These are phyloP conservation scores for Nakazawaea siamensis DNA, from an alignment of 805 yeast genomes.

Conservation along the genomic window DNA sequence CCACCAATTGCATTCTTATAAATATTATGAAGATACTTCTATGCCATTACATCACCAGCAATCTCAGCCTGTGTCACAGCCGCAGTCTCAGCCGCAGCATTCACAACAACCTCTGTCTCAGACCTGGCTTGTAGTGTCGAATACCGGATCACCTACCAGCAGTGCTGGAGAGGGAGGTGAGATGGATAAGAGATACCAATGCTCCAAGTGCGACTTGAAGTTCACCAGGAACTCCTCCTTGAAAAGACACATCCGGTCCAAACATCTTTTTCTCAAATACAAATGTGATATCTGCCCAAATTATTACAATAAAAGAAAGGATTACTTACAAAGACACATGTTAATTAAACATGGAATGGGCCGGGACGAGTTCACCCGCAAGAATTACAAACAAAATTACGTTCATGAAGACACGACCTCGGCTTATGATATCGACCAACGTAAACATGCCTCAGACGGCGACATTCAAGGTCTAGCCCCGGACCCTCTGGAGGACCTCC, in stretches of 20 bases:
- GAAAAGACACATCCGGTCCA: slow-evolving; percentile 8
- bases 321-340: slow-evolving; percentile 9
- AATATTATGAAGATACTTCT: too few species aligned
- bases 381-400: slow-evolving; percentile 6
- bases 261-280: slow-evolving; percentile 6
- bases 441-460: too few species aligned
- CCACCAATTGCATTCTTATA: not conserved
- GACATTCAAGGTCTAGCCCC: too few species aligned
- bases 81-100: not conserved
- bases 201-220: slow-evolving; percentile 2
- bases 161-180: too few species aligned
- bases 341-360: slow-evolving; percentile 9
- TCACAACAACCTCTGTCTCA: too few species aligned
- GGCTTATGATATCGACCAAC: too few species aligned
- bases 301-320: slow-evolving; percentile 7
- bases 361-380: slow-evolving; percentile 4
- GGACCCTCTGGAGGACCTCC: too few species aligned
- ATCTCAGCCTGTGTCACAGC: not conserved
- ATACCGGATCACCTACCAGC: too few species aligned
- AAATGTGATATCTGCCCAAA: slow-evolving; percentile 9
- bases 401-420: slow-evolving; percentile 2
- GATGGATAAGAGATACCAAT: slow-evolving; percentile 1
- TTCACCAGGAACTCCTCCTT: slow-evolving; percentile 9
- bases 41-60: not conserved
- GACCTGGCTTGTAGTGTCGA: too few species aligned